Percentiles rank a stretch among this genome's conserved stretches.
These are phyloP conservation scores for Vicia villosa DNA, from an alignment of 306 rosid genomes.

Conservation along the genomic window DNA sequence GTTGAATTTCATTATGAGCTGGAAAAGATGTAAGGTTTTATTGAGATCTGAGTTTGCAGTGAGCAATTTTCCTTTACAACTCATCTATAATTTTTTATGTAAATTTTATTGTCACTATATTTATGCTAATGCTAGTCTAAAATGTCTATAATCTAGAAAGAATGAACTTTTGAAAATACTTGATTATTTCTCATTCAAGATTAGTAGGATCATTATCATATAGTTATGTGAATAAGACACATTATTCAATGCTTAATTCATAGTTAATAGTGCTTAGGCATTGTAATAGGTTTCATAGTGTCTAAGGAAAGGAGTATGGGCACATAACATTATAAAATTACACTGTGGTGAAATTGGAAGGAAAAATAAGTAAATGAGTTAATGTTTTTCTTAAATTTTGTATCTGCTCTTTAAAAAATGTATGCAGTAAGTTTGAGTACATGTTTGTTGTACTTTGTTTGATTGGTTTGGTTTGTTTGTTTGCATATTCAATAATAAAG, in stretches of 20 bases:
- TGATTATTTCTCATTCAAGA: slow-evolving; percentile 1
- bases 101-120: slow-evolving; percentile 22
- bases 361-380: neutral
- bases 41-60: slow-evolving; percentile 41
- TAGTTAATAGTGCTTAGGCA: neutral
- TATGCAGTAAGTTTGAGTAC: slow-evolving; percentile 8
- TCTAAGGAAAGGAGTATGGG: neutral
- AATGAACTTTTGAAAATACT: neutral
- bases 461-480: too few species aligned
- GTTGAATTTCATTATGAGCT: slow-evolving; percentile 34
- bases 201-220: too few species aligned
- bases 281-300: neutral
- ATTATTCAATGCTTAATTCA: neutral
- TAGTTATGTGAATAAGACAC: neutral
- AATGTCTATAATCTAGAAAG: neutral
- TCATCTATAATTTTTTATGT: slow-evolving; percentile 29
- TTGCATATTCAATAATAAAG: too few species aligned
- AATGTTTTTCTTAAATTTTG: neutral
- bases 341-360: slow-evolving; percentile 8
- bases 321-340: neutral
- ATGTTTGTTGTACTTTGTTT: too few species aligned
- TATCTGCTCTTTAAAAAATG: neutral
- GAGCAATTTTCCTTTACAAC: slow-evolving; percentile 38
- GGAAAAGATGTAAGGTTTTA: neutral
- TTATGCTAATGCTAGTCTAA: slow-evolving; percentile 26